These are phyloP conservation scores for Pelargonium cotyledonis DNA, from an alignment of 441 rosid genomes.

Conservation along the genomic window DNA sequence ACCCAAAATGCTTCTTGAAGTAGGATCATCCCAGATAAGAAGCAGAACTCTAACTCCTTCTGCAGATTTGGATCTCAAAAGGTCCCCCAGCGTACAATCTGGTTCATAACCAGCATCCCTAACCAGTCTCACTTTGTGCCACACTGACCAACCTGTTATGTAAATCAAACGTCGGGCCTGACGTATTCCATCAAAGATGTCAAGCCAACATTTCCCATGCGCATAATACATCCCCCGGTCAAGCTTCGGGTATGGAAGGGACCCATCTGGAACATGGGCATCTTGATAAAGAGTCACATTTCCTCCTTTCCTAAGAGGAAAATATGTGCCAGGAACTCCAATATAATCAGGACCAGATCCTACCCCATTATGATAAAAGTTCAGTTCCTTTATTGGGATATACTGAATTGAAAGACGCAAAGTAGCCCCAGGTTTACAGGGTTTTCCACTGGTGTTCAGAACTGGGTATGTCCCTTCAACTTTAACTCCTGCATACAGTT, in stretches of 20 bases:
- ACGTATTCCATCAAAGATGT: slow-evolving; percentile 75
- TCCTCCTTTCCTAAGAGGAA: slow-evolving; percentile 89
- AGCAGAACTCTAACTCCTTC: slow-evolving; percentile 97
- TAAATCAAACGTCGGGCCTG: slow-evolving; percentile 78
- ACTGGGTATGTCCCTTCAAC: slow-evolving; percentile 65
- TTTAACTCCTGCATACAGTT: slow-evolving; percentile 52
- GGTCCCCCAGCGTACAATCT: slow-evolving; percentile 63
- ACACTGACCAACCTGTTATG: slow-evolving; percentile 96
- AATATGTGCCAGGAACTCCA: slow-evolving; percentile 92
- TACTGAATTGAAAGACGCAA: slow-evolving; percentile 70
- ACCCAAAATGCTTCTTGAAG: slow-evolving; percentile 86
- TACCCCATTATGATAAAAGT: slow-evolving; percentile 68
- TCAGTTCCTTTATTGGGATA: slow-evolving; percentile 54
- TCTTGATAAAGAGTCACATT: slow-evolving; percentile 86
- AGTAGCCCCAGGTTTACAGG: slow-evolving; percentile 74
- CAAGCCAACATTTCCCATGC: slow-evolving; percentile 92
- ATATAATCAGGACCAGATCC: slow-evolving; percentile 78
- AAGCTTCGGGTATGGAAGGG: slow-evolving; percentile 55
- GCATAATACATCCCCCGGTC: slow-evolving; percentile 60
- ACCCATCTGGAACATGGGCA: slow-evolving; percentile 85
- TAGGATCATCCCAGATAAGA: slow-evolving; percentile 96
- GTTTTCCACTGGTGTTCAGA: slow-evolving; percentile 54
- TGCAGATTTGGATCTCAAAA: slow-evolving; percentile 76
- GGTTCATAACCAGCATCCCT: slow-evolving; percentile 55
- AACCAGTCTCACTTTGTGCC: slow-evolving; percentile 76